Base-by-base conservation (phyloP, 495 filamentous ascomycete species). In the Hyaloscypha finlandica region DNA sequence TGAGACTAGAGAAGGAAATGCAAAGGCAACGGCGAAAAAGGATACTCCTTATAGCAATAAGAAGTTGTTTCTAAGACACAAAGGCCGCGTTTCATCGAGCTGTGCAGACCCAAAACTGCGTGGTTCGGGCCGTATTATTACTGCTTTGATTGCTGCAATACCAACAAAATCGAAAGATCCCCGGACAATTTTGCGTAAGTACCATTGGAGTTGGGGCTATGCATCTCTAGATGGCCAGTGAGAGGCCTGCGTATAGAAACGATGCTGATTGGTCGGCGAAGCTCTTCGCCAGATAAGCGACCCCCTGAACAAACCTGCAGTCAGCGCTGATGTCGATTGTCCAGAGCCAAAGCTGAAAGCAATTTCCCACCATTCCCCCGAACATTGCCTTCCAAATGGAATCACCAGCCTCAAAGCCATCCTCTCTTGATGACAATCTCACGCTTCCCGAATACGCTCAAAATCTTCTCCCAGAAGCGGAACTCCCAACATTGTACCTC, bases 401-500 rank as follows among this genome's bases (percentile, higher is more conserved):
- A 8, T 37, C 35, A 8, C 35, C 35, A 37, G 35, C 35, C 35
- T 37, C 35, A 37, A 12, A 6, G 35, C 42, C 52, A 32, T 58
- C 52, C n/a, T 12, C 57, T 39, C 39, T 22, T 29, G 55, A 39
- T 9, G 55, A 61, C 22, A 14, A 25, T 20, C 32, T 42, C 25
- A 3, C 33, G 8, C 33, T 60, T 20, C 48, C 51, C 12, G 19
- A 42, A 20, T 30, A 20, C 33, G 11, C 20, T n/a, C 30, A 65
- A 19, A 58, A 65, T 22, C 14, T 2, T 12, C 35, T 65, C 20
- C 16, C 52, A 12, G 32, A 45, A 16, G 11, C 14, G 39, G 30
- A 51, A n/a, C 48, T 42, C 22, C 59, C 42, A 30, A 37, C 35
- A 2, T 55, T 70, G 2, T 25, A 51, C 11, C 59, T 70, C 2